Base-by-base conservation (phyloP, 768 basidiomycete species). In the Calocybe gangraenosa region DNA sequence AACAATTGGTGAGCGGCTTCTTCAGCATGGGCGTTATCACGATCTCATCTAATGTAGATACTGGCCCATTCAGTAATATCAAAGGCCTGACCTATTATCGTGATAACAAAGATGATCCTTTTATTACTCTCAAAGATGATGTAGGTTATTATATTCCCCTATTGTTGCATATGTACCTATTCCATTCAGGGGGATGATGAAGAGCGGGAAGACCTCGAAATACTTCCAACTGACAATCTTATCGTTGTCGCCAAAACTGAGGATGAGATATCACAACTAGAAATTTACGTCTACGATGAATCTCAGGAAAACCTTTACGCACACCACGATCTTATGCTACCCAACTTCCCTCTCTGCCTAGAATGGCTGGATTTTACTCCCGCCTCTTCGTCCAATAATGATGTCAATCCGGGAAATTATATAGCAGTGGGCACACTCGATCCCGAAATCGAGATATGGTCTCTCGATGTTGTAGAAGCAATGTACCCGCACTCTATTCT, bases 281-380 rank as follows among this genome's bases (percentile, higher is more conserved):
- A 98, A 62, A 76, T 96, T 53, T 95, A 95, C 66, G 84, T 97
- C 57, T 98, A 96, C 66, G 92, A 97, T 63, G 92, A 95, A 59
- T 74, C 80, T 0, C 72, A 88, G 67, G 91, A 93, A 61, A 92
- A 91, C 61, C 78, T 98, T 34, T 98, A 93, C 61, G 88, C 87
- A 31, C 96, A 98, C 63, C 96, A 99, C 65, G 96, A 99, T 64
- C 76, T 97, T 62, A 91, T 99, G 84, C 79, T 99, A 22, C 93
- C 95, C 52, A 92, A 91, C 53, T 93, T 97, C 65, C 96, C 96
- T 7, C 84, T 99, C 47, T 98, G 95, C 57, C 87, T 99, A 47
- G 96, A 99, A 74, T 99, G 96, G 96, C 84, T 97, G 48, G 91
- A 98, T 63, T 97, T 92, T 65, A 79, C 85, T n/a, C 89, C 92